Percentiles rank a stretch among this genome's conserved stretches.
Conservation (phyloP, 768 basidiomycete genomes). For the Panus rudis region DNA sequence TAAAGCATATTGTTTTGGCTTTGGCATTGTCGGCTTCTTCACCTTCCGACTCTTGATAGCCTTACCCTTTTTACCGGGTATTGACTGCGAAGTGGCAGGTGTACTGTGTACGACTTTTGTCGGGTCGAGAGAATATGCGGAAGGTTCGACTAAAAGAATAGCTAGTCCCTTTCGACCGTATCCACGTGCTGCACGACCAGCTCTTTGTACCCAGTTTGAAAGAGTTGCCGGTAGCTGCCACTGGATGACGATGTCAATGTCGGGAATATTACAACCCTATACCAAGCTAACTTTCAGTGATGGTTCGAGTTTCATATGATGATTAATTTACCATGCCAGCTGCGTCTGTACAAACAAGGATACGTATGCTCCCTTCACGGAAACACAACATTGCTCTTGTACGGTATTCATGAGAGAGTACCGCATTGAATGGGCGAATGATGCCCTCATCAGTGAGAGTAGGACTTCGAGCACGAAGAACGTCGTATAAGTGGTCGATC, state of each 20-base stretch:
- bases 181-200: constrained; percentile 11
- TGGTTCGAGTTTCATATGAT: no score
- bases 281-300: constrained; percentile 3
- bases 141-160: constrained; percentile 11
- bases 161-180: constrained; percentile 9
- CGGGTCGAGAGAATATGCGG: constrained; percentile 1
- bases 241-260: constrained; percentile 16
- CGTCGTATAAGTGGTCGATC: constrained; percentile 11
- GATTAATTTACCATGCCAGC: constrained; percentile 15
- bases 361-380: constrained; percentile 11
- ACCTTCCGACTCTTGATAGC: no score
- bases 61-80: no score
- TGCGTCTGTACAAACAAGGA: constrained; percentile 21
- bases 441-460: neutral
- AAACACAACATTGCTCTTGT: constrained; percentile 17
- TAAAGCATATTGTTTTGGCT: no score
- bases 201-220: constrained; percentile 14
- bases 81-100: no score
- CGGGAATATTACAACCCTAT: constrained; percentile 16
- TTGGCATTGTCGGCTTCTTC: no score
- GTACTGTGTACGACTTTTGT: no score
- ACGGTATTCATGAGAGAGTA: constrained; percentile 11
- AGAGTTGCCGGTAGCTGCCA: constrained; percentile 14
- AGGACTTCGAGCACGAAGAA: neutral
- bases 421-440: constrained; percentile 18